Percentiles rank a stretch among this genome's conserved stretches.
Conservation (phyloP, 2,329 filamentous ascomycete genomes). For the Meredithiella fracta region DNA sequence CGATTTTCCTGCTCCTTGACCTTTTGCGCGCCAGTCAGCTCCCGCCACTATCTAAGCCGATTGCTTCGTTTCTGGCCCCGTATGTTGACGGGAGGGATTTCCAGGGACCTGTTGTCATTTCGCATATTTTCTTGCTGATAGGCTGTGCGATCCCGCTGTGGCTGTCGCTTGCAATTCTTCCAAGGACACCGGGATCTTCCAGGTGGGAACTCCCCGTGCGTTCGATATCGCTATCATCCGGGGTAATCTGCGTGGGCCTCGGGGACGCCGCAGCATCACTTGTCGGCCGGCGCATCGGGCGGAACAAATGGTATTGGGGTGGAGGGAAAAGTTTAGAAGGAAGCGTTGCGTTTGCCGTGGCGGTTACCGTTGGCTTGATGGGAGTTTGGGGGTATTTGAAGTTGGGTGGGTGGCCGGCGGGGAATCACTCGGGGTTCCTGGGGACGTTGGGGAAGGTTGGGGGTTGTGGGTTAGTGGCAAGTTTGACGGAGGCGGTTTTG, state of each 20-base stretch:
- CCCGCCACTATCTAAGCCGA: constrained; percentile 69
- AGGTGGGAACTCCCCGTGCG: constrained; percentile 63
- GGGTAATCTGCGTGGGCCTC: constrained; percentile 85
- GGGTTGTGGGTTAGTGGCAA: constrained; percentile 62
- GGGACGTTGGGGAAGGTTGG: constrained; percentile 21
- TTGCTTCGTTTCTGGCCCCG: constrained; percentile 74
- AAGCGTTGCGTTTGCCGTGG: constrained; percentile 60
- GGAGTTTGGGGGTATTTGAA: constrained; percentile 57
- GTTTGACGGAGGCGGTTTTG: constrained; percentile 83
- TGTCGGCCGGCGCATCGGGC: constrained; percentile 72
- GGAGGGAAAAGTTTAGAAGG: constrained; percentile 93
- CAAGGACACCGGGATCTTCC: constrained; percentile 39
- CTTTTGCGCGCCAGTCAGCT: constrained; percentile 80
- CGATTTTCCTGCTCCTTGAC: constrained; percentile 76
- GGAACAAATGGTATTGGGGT: constrained; percentile 87
- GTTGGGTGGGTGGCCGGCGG: constrained; percentile 58
- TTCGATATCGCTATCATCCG: constrained; percentile 79
- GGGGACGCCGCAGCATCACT: constrained; percentile 87
- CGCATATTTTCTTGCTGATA: constrained; percentile 87
- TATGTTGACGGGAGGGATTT: constrained; percentile 92
- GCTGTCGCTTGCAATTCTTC: constrained; percentile 60
- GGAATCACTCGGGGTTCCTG: constrained; percentile 28
- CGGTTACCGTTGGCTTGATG: constrained; percentile 60
- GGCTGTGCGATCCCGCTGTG: constrained; percentile 91
- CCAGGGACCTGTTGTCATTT: constrained; percentile 83